Conservation (phyloP, 2,329 filamentous ascomycete genomes). For the Coniochaeta pulveracea region DNA sequence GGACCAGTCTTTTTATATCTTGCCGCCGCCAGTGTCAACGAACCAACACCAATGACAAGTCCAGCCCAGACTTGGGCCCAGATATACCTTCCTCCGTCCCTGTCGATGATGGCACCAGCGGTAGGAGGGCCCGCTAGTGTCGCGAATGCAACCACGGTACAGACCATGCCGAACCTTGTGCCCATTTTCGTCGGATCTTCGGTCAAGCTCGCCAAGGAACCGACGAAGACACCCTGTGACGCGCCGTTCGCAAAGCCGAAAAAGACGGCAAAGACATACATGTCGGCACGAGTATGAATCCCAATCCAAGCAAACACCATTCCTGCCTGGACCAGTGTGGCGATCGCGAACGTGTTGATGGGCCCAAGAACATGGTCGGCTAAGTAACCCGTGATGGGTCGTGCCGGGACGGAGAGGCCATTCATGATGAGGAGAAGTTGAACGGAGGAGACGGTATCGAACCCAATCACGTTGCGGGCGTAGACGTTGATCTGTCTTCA, state of each 20-base stretch:
- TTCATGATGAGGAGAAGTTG: conserved; percentile 50
- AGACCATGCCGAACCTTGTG: conserved; percentile 33
- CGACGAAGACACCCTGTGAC: conserved; percentile 28
- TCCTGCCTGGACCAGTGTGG: conserved; percentile 32
- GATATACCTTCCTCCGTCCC: conserved; percentile 24
- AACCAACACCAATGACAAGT: conserved; percentile 23
- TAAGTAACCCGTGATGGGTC: conserved; percentile 41
- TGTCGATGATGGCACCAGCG: conserved; percentile 32
- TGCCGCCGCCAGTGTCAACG: conserved; percentile 19
- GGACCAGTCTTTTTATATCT: conserved; percentile 24
- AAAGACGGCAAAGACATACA: conserved; percentile 26
- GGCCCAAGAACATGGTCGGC: conserved; percentile 42
- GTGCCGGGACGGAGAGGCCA: conserved; percentile 42
- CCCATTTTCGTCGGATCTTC: conserved; percentile 31
- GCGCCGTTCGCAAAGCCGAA: conserved; percentile 32
- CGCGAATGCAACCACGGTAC: conserved; percentile 27
- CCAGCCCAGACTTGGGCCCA: conserved; percentile 37
- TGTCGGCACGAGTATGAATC: conserved; percentile 20
- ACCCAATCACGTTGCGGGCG: conserved; percentile 29
- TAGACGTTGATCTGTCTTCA: conserved; percentile 29
- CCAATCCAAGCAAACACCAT: conserved; percentile 44
- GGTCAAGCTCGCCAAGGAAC: conserved; percentile 28
- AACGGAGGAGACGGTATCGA: conserved; percentile 38
- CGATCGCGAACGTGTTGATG: conserved; percentile 42
- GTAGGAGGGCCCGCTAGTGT: conserved; percentile 31